Percentiles rank a stretch among this genome's conserved stretches.
phyloP scores from a whole-genome alignment of 768 basidiomycete species.

The Amanita brunnescens region DNA sequence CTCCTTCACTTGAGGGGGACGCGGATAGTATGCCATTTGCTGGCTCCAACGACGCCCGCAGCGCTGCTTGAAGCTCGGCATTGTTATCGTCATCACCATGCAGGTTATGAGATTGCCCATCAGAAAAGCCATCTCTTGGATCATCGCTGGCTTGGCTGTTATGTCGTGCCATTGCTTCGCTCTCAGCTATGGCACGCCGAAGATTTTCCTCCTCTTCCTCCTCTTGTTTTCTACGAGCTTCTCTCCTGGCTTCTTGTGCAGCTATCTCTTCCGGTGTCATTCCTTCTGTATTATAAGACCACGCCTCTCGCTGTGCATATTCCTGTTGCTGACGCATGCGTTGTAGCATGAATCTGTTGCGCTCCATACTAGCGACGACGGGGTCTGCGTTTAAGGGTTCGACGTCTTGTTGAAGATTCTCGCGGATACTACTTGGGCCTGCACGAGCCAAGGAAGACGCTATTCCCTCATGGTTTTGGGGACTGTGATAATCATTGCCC shows the following conservation, averaged over 20 bases:
- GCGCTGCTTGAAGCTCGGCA: conserved; percentile 77
- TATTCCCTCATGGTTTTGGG: not conserved
- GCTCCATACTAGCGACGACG: conserved; percentile 58
- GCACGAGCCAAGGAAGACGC: conserved; percentile 11
- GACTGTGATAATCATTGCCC: conserved; percentile 11
- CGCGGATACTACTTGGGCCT: not conserved
- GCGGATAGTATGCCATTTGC: conserved; percentile 37
- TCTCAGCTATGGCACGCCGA: conserved; percentile 52
- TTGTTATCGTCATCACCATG: conserved; percentile 92
- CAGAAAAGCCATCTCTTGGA: not conserved
- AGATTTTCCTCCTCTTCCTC: conserved; percentile 55
- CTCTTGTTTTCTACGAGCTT: conserved; percentile 23
- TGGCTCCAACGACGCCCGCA: conserved; percentile 71
- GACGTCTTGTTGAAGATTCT: conserved; percentile 2
- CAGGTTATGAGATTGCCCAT: conserved; percentile 28
- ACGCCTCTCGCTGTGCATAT: conserved; percentile 52
- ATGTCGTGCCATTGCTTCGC: conserved; percentile 34
- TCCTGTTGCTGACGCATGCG: conserved; percentile 62
- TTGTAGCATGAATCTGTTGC: conserved; percentile 50
- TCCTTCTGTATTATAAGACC: conserved; percentile 25
- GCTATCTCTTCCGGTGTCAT: conserved; percentile 22
- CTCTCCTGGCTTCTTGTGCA: conserved; percentile 24
- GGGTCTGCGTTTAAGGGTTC: conserved; percentile 37
- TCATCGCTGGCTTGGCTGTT: not conserved
- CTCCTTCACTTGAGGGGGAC: not conserved